These are phyloP conservation scores for Penicillium vulpinum DNA, from an alignment of 2,329 filamentous ascomycete genomes.

Conservation along the genomic window DNA sequence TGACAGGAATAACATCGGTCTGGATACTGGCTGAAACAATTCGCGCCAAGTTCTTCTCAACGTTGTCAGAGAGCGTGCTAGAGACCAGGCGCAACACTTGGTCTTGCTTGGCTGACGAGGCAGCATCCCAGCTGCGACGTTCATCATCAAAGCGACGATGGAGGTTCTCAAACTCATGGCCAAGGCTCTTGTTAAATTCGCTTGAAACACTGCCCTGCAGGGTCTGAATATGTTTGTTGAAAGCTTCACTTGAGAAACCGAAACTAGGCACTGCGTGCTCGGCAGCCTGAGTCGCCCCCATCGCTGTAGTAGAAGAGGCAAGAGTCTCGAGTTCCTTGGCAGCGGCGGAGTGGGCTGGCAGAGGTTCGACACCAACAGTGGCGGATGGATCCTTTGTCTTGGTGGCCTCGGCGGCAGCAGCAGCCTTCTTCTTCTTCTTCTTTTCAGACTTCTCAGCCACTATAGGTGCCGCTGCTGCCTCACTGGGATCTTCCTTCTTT, in stretches of 20 bases:
- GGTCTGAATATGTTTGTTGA: slow-evolving; percentile 62
- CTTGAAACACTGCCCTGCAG: slow-evolving; percentile 50
- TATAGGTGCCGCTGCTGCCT: slow-evolving; percentile 23
- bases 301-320: slow-evolving; percentile 17
- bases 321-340: slow-evolving; percentile 14
- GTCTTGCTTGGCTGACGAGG: slow-evolving; percentile 66
- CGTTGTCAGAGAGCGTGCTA: slow-evolving; percentile 67
- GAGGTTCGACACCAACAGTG: slow-evolving; percentile 17
- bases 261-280: slow-evolving; percentile 18
- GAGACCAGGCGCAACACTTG: slow-evolving; percentile 68
- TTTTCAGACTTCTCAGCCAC: slow-evolving; percentile 63
- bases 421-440: slow-evolving; percentile 66
- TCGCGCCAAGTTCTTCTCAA: slow-evolving; percentile 72
- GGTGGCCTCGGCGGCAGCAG: slow-evolving; percentile 32
- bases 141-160: slow-evolving; percentile 69
- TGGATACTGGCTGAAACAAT: slow-evolving; percentile 77
- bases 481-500: slow-evolving; percentile 45
- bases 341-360: slow-evolving; percentile 1
- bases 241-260: slow-evolving; percentile 55
- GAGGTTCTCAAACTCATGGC: slow-evolving; percentile 55
- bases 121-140: slow-evolving; percentile 62
- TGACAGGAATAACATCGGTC: slow-evolving; percentile 70
- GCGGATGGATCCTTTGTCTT: slow-evolving; percentile 46
- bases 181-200: slow-evolving; percentile 51
- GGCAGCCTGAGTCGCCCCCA: slow-evolving; percentile 13